phyloP scores from a whole-genome alignment of 768 basidiomycete species.

The Candolleomyces efflorescens region DNA sequence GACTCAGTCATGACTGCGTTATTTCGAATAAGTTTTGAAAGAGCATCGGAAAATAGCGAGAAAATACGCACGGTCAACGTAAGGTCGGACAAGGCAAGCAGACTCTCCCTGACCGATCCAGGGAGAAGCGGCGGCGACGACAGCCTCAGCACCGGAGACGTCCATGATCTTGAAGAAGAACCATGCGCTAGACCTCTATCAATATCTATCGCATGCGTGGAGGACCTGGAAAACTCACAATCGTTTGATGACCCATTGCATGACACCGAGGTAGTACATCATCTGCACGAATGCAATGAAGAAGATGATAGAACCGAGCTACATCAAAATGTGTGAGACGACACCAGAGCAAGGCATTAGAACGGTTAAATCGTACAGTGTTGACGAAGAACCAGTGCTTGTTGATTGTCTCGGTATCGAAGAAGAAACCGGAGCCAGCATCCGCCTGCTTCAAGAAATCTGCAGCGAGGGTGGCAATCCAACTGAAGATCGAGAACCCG shows the following conservation, averaged over 20 bases:
- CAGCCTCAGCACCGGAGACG: conserved; percentile 91
- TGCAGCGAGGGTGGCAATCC: conserved; percentile 75
- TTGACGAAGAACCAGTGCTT: conserved; percentile 88
- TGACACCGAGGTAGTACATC: conserved; percentile 85
- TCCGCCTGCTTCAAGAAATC: conserved; percentile 71
- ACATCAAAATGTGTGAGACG: conserved; percentile 5
- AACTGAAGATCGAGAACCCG: conserved; percentile 80
- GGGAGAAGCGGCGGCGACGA: conserved; percentile 90
- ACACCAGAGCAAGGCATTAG: neutral
- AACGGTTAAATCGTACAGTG: conserved; percentile 40
- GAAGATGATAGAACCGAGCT: conserved; percentile 83
- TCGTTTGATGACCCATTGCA: conserved; percentile 90
- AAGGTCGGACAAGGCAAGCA: conserved; percentile 81
- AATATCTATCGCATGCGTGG: neutral
- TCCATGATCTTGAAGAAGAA: conserved; percentile 91
- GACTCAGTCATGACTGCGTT: conserved; percentile 68
- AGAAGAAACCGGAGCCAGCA: conserved; percentile 80
- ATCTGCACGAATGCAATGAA: conserved; percentile 93
- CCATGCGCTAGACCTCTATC: conserved; percentile 59
- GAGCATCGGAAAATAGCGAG: conserved; percentile 3
- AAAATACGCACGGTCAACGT: conserved; percentile 53
- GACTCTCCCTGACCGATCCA: conserved; percentile 90
- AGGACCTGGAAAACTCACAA: conserved; percentile 48
- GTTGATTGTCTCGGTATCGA: conserved; percentile 55
- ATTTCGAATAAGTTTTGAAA: neutral